These are phyloP conservation scores for Candida fluviatilis DNA, from an alignment of 805 yeast species.

Conservation along the genomic window DNA sequence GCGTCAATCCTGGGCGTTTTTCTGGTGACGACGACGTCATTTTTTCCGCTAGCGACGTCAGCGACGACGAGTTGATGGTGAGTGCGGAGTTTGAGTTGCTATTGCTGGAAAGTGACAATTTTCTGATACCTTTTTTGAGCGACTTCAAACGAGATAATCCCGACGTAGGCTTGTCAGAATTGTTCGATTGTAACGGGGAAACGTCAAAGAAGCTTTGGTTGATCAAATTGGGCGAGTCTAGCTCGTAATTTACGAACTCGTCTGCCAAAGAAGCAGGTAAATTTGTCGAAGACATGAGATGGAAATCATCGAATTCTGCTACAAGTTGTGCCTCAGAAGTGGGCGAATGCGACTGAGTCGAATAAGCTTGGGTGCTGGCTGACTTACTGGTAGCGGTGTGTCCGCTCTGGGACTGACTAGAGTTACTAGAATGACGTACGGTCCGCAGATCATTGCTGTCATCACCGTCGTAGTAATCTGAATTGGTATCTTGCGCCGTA, in stretches of 20 bases:
- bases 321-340: neutral
- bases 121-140: constrained; percentile 35
- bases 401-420: neutral
- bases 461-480: constrained; percentile 9
- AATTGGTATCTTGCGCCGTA: constrained; percentile 6
- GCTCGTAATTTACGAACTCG: constrained; percentile 10
- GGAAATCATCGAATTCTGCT: neutral
- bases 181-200: constrained; percentile 9
- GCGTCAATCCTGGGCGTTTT: constrained; percentile 1
- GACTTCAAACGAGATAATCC: constrained; percentile 10
- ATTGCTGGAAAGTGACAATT: constrained; percentile 22
- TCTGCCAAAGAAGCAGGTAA: neutral
- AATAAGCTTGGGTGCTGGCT: neutral
- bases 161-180: neutral
- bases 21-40: neutral
- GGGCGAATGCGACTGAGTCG: neutral
- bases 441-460: neutral
- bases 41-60: neutral
- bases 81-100: neutral
- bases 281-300: neutral
- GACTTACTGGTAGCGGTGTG: neutral
- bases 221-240: constrained; percentile 15
- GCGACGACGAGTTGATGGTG: constrained; percentile 9
- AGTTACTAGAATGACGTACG: neutral
- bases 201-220: constrained; percentile 7